Evolutionary conservation across 179 eudicot genomes (phyloP).

Genomic region (Patellifolia procumbens): DNA sequence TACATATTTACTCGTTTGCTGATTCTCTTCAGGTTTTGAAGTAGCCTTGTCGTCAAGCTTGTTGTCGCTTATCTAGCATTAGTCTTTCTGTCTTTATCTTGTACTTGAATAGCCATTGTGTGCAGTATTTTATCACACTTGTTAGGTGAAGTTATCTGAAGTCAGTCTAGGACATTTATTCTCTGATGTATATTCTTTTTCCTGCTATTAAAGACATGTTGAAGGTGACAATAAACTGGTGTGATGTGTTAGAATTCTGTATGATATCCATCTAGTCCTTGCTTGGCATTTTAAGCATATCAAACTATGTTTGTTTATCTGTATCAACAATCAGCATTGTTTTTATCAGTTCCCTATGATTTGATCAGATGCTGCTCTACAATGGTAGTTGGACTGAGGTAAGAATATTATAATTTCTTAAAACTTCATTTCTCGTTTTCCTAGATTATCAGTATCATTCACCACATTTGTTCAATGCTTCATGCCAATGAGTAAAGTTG

Average conservation of each 20-base stretch:
- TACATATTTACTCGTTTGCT: background rate
- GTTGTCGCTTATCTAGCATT: background rate
- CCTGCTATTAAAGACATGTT: conserved; percentile 17
- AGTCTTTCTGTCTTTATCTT: background rate
- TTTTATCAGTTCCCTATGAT: background rate
- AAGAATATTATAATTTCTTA: background rate
- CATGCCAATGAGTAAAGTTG: background rate
- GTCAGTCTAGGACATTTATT: conserved; percentile 9
- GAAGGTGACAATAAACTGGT: background rate
- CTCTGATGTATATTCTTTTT: conserved; percentile 30
- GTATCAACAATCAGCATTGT: background rate
- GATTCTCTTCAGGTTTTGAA: conserved; percentile 25
- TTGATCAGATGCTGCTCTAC: background rate
- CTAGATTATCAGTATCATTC: too few relatives aligned
- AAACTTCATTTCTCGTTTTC: background rate
- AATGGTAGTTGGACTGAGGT: conserved; percentile 1
- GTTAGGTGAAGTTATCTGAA: conserved; percentile 6
- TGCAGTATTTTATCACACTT: background rate
- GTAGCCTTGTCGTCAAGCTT: conserved; percentile 19
- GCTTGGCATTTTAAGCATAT: background rate
- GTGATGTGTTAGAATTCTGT: conserved; percentile 13
- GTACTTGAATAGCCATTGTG: conserved; percentile 9
- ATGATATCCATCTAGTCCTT: too few relatives aligned
- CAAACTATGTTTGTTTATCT: background rate
- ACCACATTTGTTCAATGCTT: background rate